Evolutionary conservation across 441 rosid genomes (phyloP).

Genomic region (Iberis amara): DNA sequence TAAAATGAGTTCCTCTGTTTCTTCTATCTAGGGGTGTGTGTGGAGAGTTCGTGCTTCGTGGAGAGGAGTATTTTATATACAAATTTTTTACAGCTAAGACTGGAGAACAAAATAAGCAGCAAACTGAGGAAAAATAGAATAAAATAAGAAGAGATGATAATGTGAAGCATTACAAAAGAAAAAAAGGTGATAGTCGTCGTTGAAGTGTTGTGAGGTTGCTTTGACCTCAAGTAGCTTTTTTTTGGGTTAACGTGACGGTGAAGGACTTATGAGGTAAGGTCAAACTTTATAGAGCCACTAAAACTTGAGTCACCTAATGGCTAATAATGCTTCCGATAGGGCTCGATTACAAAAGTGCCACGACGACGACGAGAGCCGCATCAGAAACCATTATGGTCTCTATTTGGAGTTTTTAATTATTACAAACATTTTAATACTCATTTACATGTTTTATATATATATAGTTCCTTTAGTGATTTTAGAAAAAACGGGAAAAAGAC

Average conservation of each 20-base stretch:
- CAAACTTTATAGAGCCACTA: constrained; percentile 36
- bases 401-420: constrained; percentile 4
- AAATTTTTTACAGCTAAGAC: constrained; percentile 32
- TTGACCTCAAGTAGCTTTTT: constrained; percentile 36
- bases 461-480: neutral
- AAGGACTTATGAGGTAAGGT: constrained; percentile 28
- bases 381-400: constrained; percentile 19
- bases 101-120: constrained; percentile 29
- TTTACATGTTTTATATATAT: neutral
- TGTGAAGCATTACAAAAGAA: constrained; percentile 21
- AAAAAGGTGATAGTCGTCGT: constrained; percentile 20
- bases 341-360: neutral
- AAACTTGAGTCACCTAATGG: constrained; percentile 18
- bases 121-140: constrained; percentile 4
- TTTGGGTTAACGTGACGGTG: constrained; percentile 29
- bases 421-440: neutral
- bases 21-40: constrained; percentile 14
- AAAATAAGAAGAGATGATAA: constrained; percentile 2
- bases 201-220: constrained; percentile 32
- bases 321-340: constrained; percentile 18
- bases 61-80: constrained; percentile 21
- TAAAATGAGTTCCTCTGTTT: constrained; percentile 16
- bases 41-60: constrained; percentile 29
- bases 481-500: neutral
- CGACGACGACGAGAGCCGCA: constrained; percentile 26